Evolutionary conservation across 2,329 filamentous ascomycete genomes (phyloP).

Genomic region (Lecanosticta acicola): DNA sequence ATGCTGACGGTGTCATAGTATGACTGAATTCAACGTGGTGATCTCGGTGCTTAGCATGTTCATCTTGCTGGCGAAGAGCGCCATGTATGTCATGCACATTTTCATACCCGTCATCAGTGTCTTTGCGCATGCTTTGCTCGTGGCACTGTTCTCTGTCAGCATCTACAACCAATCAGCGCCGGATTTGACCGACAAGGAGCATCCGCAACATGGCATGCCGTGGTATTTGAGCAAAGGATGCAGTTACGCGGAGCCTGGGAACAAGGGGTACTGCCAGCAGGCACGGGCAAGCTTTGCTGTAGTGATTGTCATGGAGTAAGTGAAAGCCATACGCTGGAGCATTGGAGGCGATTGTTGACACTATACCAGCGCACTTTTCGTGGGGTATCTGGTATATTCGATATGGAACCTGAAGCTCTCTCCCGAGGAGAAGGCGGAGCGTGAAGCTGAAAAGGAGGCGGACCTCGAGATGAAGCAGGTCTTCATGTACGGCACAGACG

Average conservation of each 20-base stretch:
- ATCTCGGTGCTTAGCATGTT: constrained; percentile 72
- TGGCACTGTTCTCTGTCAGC: constrained; percentile 60
- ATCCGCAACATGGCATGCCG: constrained; percentile 56
- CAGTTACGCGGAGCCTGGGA: constrained; percentile 42
- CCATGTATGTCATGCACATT: constrained; percentile 64
- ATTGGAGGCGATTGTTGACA: constrained; percentile 8
- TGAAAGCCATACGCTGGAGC: constrained; percentile 19
- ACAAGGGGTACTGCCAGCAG: constrained; percentile 56
- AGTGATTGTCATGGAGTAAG: constrained; percentile 63
- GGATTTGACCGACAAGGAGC: constrained; percentile 61
- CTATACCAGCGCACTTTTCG: constrained; percentile 51
- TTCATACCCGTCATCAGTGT: constrained; percentile 63
- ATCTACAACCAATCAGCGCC: constrained; percentile 67
- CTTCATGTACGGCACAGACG: constrained; percentile 41
- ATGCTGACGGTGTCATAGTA: constrained; percentile 41
- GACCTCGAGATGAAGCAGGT: constrained; percentile 49
- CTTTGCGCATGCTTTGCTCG: constrained; percentile 52
- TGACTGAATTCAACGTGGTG: constrained; percentile 70
- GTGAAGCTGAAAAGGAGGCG: constrained; percentile 23
- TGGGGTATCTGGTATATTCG: constrained; percentile 54
- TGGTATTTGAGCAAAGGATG: constrained; percentile 75
- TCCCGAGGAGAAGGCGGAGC: constrained; percentile 25
- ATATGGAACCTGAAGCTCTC: constrained; percentile 52
- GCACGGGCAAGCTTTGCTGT: constrained; percentile 63
- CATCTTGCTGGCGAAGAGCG: constrained; percentile 64